phyloP scores from a whole-genome alignment of 306 rosid genomes.

The Cucurbita moschata region DNA sequence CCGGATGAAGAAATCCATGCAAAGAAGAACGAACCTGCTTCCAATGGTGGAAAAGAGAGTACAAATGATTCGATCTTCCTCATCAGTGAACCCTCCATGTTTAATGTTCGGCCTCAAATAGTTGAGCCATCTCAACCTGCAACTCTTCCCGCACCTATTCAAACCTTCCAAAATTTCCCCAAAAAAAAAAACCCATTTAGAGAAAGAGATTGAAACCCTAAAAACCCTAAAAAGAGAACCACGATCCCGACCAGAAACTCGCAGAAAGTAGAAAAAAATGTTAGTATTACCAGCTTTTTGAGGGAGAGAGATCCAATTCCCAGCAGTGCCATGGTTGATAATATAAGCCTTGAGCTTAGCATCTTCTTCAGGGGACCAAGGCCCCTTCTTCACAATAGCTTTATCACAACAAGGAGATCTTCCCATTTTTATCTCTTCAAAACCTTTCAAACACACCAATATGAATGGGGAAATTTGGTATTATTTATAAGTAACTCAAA shows the following conservation, averaged over 20 bases:
- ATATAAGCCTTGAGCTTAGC: slow-evolving; percentile 5
- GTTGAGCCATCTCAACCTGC: slow-evolving; percentile 6
- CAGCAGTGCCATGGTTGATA: neutral
- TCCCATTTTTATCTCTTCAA: neutral
- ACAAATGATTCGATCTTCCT: slow-evolving; percentile 1
- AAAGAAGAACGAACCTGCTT: neutral
- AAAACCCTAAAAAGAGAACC: neutral
- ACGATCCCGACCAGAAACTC: no score
- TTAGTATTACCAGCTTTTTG: neutral
- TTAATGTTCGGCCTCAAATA: slow-evolving; percentile 8
- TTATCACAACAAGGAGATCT: slow-evolving; percentile 8
- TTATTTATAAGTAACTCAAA: no score
- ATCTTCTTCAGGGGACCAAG: slow-evolving; percentile 8
- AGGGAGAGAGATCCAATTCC: slow-evolving; percentile 5
- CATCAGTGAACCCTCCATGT: slow-evolving; percentile 6
- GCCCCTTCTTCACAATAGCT: slow-evolving; percentile 3
- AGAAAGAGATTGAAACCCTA: no score
- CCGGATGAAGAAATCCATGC: neutral
- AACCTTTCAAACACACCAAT: neutral
- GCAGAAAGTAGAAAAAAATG: neutral
- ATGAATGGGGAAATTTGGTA: neutral
- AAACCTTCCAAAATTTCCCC: neutral
- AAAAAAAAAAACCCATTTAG: no score
- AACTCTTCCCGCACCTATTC: slow-evolving; percentile 8
- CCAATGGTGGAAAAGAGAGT: slow-evolving; percentile 4